Evolutionary conservation across 805 yeast species (phyloP), one percentile per base, ranked within the genome.

Genomic region (Lachancea dasiensis): DNA sequence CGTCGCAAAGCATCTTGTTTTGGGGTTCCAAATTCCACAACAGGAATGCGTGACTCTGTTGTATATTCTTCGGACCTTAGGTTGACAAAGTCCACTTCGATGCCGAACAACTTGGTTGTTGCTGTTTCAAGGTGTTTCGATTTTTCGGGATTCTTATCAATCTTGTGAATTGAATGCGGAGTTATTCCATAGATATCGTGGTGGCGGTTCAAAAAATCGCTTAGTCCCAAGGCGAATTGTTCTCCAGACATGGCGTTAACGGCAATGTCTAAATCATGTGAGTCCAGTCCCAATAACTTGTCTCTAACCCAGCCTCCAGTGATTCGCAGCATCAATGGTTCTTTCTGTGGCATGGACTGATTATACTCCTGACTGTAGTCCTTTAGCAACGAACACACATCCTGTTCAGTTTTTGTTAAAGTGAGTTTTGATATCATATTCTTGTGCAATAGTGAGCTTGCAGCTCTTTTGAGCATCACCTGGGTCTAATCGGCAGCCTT

Each of bases 281-380:
- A 79, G 16, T 75, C 77, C 32, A 72, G 70, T 0, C 95, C 95
- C 21, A 92, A 65, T 20, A 92, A 65, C 62, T 92, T 92, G 60
- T 92, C 98, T 50, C 98, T 72, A 2, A 92, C 98, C 98, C 98
- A 90, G 0, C 98, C 98, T 24, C 98, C 98, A 0, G 97, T 89
- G 48, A 92, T 84, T 43, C 98, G 61, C 26, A 44, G 48, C n/a
- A 36, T 46, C 39, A 51, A 35, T 6, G 54, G 58, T 28, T 48
- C 56, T 13, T 31, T 16, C 9, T 13, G 23, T 7, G 38, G 17
- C 16, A 28, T 11, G 4, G 25, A 18, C 2, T 29, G 14, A 31
- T 58, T 58, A 35, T 57, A 60, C 8, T 52, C 44, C 11, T 41
- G 40, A n/a, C 53, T 47, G 35, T 48, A 60, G 32, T 60, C 63